Conservation (phyloP, 192 early-diverging fungal species). For the Jimgerdemannia flammicorona region DNA sequence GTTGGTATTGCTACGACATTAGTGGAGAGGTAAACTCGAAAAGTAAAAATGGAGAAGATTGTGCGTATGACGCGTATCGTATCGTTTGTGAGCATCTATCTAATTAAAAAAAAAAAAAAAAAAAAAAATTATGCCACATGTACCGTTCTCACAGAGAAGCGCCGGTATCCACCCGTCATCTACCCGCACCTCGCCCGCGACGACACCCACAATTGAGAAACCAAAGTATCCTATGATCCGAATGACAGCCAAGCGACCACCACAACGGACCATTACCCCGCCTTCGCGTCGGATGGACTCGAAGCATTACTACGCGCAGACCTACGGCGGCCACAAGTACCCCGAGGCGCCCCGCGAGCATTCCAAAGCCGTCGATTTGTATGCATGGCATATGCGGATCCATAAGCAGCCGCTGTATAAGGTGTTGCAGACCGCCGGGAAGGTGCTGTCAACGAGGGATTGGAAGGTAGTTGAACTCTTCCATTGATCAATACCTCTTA, state of each 20-base stretch:
- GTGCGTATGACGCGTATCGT: no score
- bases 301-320: constrained; percentile 8
- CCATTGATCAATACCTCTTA: background rate
- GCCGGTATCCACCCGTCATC: background rate
- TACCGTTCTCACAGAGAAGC: background rate
- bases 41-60: no score
- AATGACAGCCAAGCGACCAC: background rate
- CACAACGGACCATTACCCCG: background rate
- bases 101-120: background rate
- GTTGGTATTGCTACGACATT: background rate
- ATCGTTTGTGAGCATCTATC: background rate
- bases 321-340: constrained; percentile 27
- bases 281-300: background rate
- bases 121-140: background rate
- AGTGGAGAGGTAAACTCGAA: no score
- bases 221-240: background rate
- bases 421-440: constrained; percentile 57
- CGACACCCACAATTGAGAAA: background rate
- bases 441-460: constrained; percentile 66
- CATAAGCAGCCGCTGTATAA: constrained; percentile 51
- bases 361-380: constrained; percentile 18
- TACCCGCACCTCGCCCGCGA: background rate
- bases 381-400: constrained; percentile 26
- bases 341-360: constrained; percentile 9
- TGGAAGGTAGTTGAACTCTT: constrained; percentile 57